phyloP scores from a whole-genome alignment of 768 basidiomycete species.

The Lentinula sp. region DNA sequence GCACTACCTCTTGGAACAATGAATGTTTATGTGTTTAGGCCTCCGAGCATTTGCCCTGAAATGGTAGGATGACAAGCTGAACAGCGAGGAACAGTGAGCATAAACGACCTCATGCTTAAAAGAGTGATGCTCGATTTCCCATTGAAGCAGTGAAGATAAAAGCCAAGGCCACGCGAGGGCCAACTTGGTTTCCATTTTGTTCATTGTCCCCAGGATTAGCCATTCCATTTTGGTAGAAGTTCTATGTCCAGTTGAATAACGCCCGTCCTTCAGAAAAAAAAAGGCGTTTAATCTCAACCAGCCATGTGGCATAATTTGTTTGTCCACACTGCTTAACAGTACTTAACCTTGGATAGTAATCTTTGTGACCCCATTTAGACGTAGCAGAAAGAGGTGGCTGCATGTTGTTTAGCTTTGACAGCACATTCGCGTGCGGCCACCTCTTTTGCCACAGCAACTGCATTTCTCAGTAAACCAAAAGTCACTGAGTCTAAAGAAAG shows the following conservation, averaged over 20 bases:
- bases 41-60: background rate
- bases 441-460: background rate
- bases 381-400: background rate
- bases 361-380: constrained; percentile 33
- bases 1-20: too few species aligned
- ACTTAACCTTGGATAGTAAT: constrained; percentile 23
- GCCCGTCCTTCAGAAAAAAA: too few species aligned
- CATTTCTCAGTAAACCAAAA: constrained; percentile 50
- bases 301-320: constrained; percentile 21
- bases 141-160: background rate
- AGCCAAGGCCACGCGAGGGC: background rate
- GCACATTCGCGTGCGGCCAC: too few species aligned
- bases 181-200: background rate
- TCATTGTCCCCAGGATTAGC: background rate
- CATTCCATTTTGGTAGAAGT: background rate
- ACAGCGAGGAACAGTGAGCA: background rate
- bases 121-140: background rate
- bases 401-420: background rate
- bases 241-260: too few species aligned
- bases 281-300: too few species aligned
- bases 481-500: constrained; percentile 33
- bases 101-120: too few species aligned
- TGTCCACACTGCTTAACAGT: constrained; percentile 42
- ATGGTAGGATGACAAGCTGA: background rate
- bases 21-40: too few species aligned